Evolutionary conservation across 164 flowering plant genomes (phyloP), one percentile per base, ranked within the genome.

Genomic region (Macadamia integrifolia): DNA sequence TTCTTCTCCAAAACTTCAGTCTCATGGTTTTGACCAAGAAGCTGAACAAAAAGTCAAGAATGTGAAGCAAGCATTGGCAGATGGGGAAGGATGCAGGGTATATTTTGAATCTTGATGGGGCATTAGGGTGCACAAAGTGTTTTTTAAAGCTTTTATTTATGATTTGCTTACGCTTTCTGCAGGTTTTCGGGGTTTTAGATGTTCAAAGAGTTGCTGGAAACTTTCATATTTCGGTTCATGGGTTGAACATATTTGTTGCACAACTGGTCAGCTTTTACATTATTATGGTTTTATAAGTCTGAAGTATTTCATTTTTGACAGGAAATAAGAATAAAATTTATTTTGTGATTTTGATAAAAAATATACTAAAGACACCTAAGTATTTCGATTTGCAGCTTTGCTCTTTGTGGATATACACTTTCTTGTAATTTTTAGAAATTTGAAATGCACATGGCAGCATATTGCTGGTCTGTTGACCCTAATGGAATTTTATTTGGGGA

Each of bases 161-260:
- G 32, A 17, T 15, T 65, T 17, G 29, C n/a, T 69, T 56, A 50
- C 65, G 11, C 11, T 28, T 61, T 76, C 23, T 81, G 67, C 89
- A 95, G 99, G 92, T 95, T 68, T 92, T 83, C 84, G 99, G 99
- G 30, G 85, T 84, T 71, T 61, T 95, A 64, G 98, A 95, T 81
- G 99, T 95, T 57, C 99, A 95, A 80, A 85, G 99, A 61, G 99
- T 95, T 78, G 99, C 99, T 75, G 99, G 99, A 64, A 95, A 95
- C 79, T 95, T 95, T 73, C 99, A 95, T 74, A 83, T 95, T 65
- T 95, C 99, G 64, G 94, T 95, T 72, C 99, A 95, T 76, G 98
- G 98, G 6, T 79, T 95, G 67, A 95, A 89, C 71, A 85, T 92
- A 31, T 91, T 89, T 80, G 98, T 92, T 60, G 99, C 99, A 61